A percentile compares a stretch with the other conserved stretches of the same genome.
These are phyloP conservation scores for Lasiosphaeria hispida DNA, from an alignment of 495 filamentous ascomycete species.

Conservation along the genomic window DNA sequence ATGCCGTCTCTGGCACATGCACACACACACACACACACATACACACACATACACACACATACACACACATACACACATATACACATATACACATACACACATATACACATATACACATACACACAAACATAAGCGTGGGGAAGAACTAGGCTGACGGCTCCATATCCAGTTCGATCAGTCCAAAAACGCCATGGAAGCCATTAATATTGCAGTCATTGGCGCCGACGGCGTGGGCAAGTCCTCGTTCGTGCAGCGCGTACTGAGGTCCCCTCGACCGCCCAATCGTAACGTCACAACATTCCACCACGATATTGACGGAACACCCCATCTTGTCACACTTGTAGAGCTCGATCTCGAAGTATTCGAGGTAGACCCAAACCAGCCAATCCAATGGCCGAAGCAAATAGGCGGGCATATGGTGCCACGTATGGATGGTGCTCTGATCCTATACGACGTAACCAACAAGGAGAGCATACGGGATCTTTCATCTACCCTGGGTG, in stretches of 20 bases:
- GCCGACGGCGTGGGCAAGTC: conserved; percentile 81
- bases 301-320: conserved; percentile 75
- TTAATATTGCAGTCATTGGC: conserved; percentile 87
- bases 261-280: conserved; percentile 63
- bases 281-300: conserved; percentile 54
- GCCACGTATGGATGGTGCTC: conserved; percentile 75
- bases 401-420: conserved; percentile 62
- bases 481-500: conserved; percentile 68
- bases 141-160: conserved; percentile 21
- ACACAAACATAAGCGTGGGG: not conserved
- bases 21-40: not conserved
- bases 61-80: not conserved
- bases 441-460: conserved; percentile 84
- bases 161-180: conserved; percentile 23
- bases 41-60: no score
- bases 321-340: conserved; percentile 73
- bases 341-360: conserved; percentile 71
- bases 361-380: conserved; percentile 63
- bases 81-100: not conserved
- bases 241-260: conserved; percentile 77
- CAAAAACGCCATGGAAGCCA: conserved; percentile 52
- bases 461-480: conserved; percentile 66
- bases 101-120: not conserved
- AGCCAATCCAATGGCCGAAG: conserved; percentile 76
- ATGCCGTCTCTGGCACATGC: no score